Evolutionary conservation across 257 asterid genomes (phyloP).

Genomic region (Solanum ahanhuiri): DNA sequence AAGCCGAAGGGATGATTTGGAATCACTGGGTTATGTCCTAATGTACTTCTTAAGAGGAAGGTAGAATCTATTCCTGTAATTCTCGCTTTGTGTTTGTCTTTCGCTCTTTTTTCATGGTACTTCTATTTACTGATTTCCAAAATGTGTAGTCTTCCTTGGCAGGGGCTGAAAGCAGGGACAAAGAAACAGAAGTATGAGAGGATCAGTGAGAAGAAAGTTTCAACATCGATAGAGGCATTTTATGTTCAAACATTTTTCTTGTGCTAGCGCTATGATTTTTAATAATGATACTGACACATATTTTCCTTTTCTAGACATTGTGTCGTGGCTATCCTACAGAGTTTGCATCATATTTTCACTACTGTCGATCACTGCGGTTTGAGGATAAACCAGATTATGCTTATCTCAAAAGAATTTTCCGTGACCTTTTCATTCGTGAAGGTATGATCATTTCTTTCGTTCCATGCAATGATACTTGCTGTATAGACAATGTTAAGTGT

Average conservation of each 20-base stretch:
- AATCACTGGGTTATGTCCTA: slow-evolving; percentile 88
- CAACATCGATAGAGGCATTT: slow-evolving; percentile 83
- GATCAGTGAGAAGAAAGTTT: slow-evolving; percentile 80
- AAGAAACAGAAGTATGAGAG: slow-evolving; percentile 88
- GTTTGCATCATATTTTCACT: slow-evolving; percentile 83
- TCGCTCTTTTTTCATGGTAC: neutral
- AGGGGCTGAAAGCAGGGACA: slow-evolving; percentile 91
- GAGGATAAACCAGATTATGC: slow-evolving; percentile 83
- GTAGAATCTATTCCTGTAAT: slow-evolving; percentile 13
- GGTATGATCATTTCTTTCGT: slow-evolving; percentile 25
- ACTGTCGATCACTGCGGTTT: slow-evolving; percentile 75
- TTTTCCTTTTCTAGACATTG: slow-evolving; percentile 32
- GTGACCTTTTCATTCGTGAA: slow-evolving; percentile 84
- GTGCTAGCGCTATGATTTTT: neutral
- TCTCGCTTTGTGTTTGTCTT: neutral
- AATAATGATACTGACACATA: slow-evolving; percentile 5
- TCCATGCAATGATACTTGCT: neutral
- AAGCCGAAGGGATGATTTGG: slow-evolving; percentile 95
- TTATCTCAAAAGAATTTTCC: slow-evolving; percentile 64
- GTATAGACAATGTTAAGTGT: neutral
- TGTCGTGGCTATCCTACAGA: slow-evolving; percentile 79
- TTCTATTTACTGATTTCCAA: slow-evolving; percentile 17
- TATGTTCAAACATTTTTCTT: neutral
- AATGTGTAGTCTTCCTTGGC: slow-evolving; percentile 80
- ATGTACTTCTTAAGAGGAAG: slow-evolving; percentile 94